phyloP scores from a whole-genome alignment of 2,329 filamentous ascomycete genomes.

The Endoconidiophora polonica region DNA sequence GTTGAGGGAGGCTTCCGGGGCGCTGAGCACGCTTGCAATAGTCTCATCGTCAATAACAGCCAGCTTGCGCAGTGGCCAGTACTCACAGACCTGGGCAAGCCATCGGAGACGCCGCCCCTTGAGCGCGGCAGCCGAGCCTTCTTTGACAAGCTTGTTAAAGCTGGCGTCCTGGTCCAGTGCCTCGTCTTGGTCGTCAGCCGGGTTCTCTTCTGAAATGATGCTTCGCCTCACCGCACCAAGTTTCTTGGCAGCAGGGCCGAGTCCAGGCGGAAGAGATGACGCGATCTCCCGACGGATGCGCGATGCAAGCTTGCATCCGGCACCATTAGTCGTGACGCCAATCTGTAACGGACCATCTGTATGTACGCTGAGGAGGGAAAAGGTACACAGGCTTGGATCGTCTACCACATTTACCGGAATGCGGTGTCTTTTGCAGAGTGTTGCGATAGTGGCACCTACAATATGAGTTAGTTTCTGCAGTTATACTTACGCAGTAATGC shows the following conservation, averaged over 20 bases:
- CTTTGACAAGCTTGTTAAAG: slow-evolving; percentile 70
- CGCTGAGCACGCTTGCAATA: slow-evolving; percentile 56
- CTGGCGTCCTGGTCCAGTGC: slow-evolving; percentile 57
- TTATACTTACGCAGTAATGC: background rate
- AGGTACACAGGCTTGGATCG: slow-evolving; percentile 70
- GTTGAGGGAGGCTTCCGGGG: slow-evolving; percentile 32
- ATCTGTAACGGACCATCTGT: slow-evolving; percentile 84
- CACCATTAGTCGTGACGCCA: slow-evolving; percentile 86
- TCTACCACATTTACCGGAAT: slow-evolving; percentile 92
- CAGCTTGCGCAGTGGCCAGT: slow-evolving; percentile 80
- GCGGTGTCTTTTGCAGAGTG: slow-evolving; percentile 57
- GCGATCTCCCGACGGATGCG: slow-evolving; percentile 80
- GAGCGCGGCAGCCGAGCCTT: slow-evolving; percentile 54
- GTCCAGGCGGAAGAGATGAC: slow-evolving; percentile 53
- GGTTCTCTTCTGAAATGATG: slow-evolving; percentile 55
- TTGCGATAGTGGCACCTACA: slow-evolving; percentile 49
- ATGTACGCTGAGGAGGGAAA: slow-evolving; percentile 77
- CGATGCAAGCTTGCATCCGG: slow-evolving; percentile 83
- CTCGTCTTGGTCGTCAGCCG: slow-evolving; percentile 30
- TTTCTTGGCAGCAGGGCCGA: slow-evolving; percentile 62
- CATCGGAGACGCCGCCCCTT: slow-evolving; percentile 77
- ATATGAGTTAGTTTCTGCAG: slow-evolving; percentile 8
- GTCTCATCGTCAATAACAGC: slow-evolving; percentile 67
- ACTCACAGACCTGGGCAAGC: slow-evolving; percentile 93
- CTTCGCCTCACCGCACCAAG: slow-evolving; percentile 56